Evolutionary conservation across 2,329 filamentous ascomycete genomes (phyloP).

Genomic region (Fusarium keratoplasticum): DNA sequence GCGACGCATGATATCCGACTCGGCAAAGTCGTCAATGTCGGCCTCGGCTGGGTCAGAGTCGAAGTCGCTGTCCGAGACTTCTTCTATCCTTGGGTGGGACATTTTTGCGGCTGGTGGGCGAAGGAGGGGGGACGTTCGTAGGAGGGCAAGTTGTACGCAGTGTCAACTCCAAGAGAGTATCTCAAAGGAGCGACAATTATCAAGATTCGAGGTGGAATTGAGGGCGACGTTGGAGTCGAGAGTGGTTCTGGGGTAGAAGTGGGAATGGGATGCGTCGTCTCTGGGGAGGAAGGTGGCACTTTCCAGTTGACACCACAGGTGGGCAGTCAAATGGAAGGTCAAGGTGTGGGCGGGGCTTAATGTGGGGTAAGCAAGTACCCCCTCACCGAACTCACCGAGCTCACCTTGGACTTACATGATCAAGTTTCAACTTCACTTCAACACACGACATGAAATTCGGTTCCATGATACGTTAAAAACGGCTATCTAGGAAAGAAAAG

Average conservation of each 20-base stretch:
- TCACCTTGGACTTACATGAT: neutral
- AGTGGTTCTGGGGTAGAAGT: conserved; percentile 25
- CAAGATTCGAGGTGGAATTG: conserved; percentile 5
- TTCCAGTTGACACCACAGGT: conserved; percentile 19
- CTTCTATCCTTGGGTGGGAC: conserved; percentile 91
- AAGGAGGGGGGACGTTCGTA: conserved; percentile 9
- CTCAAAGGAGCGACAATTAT: neutral
- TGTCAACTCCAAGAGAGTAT: neutral
- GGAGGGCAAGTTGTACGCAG: neutral
- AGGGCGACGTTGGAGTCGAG: neutral
- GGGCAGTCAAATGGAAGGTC: neutral
- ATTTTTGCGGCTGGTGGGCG: conserved; percentile 57
- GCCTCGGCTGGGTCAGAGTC: conserved; percentile 89
- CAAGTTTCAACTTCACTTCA: neutral
- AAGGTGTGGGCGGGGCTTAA: conserved; percentile 33
- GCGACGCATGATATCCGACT: conserved; percentile 67
- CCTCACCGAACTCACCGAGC: conserved; percentile 22
- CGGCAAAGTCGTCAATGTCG: conserved; percentile 76
- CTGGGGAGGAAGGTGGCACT: conserved; percentile 32
- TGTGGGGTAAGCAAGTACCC: conserved; percentile 35
- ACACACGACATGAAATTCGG: neutral
- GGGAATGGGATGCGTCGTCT: conserved; percentile 9
- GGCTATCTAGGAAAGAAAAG: neutral
- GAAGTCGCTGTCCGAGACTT: conserved; percentile 84
- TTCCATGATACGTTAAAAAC: neutral